A percentile compares a stretch with the other conserved stretches of the same genome.
phyloP scores from a whole-genome alignment of 1,284 basidiomycete genomes.

The Pseudozyma hubeiensis region DNA sequence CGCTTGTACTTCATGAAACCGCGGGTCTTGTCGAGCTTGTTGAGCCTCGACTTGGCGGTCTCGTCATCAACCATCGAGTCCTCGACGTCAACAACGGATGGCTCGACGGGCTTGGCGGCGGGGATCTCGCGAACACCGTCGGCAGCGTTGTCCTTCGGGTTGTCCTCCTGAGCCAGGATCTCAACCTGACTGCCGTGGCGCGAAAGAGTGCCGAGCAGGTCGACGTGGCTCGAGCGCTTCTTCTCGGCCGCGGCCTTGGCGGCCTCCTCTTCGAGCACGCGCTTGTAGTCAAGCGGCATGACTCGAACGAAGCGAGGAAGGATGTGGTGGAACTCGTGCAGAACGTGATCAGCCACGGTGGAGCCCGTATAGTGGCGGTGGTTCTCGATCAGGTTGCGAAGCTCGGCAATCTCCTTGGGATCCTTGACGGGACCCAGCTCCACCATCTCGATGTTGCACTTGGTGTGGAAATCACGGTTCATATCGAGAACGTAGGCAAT shows the following conservation, averaged over 20 bases:
- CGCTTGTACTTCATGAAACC: conserved; percentile 69
- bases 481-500: conserved; percentile 66
- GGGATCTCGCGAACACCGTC: conserved; percentile 43
- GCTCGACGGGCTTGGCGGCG: conserved; percentile 58
- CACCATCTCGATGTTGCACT: conserved; percentile 66
- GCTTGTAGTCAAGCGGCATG: conserved; percentile 67
- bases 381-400: conserved; percentile 66
- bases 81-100: conserved; percentile 62
- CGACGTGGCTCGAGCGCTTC: conserved; percentile 67
- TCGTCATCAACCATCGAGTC: conserved; percentile 67
- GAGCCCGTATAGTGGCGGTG: conserved; percentile 67
- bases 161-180: conserved; percentile 48
- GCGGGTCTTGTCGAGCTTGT: conserved; percentile 66
- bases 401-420: conserved; percentile 65
- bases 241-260: conserved; percentile 66
- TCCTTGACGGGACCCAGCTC: conserved; percentile 64
- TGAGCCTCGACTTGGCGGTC: conserved; percentile 58
- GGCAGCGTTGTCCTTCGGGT: conserved; percentile 41
- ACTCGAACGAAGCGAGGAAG: conserved; percentile 65
- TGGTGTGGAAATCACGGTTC: conserved; percentile 62
- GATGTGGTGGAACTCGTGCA: conserved; percentile 66
- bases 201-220: conserved; percentile 64
- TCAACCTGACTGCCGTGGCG: conserved; percentile 64
- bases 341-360: conserved; percentile 62
- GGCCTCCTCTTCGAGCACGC: conserved; percentile 65